These are phyloP conservation scores for Parasitella parasitica DNA, from an alignment of 371 early-diverging fungal genomes.

Conservation along the genomic window DNA sequence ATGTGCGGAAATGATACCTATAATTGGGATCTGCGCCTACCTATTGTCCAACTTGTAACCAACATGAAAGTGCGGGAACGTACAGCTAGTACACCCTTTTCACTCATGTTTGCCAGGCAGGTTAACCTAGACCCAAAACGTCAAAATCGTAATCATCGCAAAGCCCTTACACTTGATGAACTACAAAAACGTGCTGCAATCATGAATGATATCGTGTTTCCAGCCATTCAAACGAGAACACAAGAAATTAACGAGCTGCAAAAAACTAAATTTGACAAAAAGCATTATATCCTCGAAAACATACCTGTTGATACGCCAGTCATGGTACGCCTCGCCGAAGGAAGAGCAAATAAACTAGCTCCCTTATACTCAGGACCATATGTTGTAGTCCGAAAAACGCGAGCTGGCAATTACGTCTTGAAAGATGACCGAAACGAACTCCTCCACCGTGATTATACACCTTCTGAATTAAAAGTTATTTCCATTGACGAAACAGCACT, in stretches of 20 bases:
- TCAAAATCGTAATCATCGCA: not conserved
- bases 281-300: conserved; percentile 2
- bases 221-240: conserved; percentile 8
- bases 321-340: not conserved
- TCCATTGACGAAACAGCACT: not conserved
- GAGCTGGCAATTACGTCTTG: conserved; percentile 17
- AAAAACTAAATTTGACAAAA: not conserved
- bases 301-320: conserved; percentile 1
- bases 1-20: conserved; percentile 4
- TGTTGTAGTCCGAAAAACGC: conserved; percentile 13
- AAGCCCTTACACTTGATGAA: conserved; percentile 10
- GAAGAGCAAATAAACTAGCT: not conserved
- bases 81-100: conserved; percentile 13
- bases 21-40: conserved; percentile 27
- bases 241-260: not conserved
- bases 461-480: conserved; percentile 9
- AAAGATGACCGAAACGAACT: conserved; percentile 9
- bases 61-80: not conserved
- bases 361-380: conserved; percentile 14
- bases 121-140: not conserved
- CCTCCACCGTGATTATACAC: conserved; percentile 11
- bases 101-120: conserved; percentile 17
- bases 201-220: conserved; percentile 25
- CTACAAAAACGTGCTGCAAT: conserved; percentile 6
- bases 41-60: conserved; percentile 19